phyloP scores from a whole-genome alignment of 768 basidiomycete genomes.

The Coprinopsis cinerea region DNA sequence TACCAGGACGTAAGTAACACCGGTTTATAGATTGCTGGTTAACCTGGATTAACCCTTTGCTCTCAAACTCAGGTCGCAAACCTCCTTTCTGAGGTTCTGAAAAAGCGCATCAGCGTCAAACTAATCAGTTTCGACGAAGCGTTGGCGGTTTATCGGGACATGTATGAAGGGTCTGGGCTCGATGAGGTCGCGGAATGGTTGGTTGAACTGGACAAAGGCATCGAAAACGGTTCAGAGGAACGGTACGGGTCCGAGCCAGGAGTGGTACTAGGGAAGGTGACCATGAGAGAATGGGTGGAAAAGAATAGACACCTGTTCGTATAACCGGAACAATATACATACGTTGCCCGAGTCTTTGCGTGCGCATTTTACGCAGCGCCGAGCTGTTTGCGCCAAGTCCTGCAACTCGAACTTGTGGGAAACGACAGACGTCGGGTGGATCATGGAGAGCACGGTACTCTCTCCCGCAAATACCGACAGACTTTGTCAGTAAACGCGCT shows the following conservation, averaged over 20 bases:
- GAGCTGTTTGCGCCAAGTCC: too few species aligned
- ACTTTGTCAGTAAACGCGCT: too few species aligned
- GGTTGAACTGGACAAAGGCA: conserved; percentile 13
- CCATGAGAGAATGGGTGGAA: conserved; percentile 19
- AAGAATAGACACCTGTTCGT: conserved; percentile 10
- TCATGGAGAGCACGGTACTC: too few species aligned
- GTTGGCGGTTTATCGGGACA: conserved; percentile 9
- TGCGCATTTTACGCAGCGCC: too few species aligned
- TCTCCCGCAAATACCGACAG: too few species aligned
- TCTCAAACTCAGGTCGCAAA: conserved; percentile 17
- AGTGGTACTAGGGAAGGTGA: conserved; percentile 20
- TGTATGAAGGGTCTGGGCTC: conserved; percentile 13
- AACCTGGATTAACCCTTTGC: not conserved
- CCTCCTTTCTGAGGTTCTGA: conserved; percentile 16
- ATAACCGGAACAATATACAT: too few species aligned
- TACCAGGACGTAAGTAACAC: conserved; percentile 19
- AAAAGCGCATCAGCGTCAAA: conserved; percentile 16
- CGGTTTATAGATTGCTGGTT: not conserved
- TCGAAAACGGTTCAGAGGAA: conserved; percentile 22
- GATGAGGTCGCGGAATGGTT: conserved; percentile 16
- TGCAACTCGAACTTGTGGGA: too few species aligned
- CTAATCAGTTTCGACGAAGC: conserved; percentile 11
- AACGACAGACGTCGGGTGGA: too few species aligned
- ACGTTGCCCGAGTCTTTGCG: too few species aligned
- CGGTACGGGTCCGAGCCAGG: conserved; percentile 13